These are phyloP conservation scores for Begonia peltatifolia DNA, from an alignment of 306 rosid species.

Conservation along the genomic window DNA sequence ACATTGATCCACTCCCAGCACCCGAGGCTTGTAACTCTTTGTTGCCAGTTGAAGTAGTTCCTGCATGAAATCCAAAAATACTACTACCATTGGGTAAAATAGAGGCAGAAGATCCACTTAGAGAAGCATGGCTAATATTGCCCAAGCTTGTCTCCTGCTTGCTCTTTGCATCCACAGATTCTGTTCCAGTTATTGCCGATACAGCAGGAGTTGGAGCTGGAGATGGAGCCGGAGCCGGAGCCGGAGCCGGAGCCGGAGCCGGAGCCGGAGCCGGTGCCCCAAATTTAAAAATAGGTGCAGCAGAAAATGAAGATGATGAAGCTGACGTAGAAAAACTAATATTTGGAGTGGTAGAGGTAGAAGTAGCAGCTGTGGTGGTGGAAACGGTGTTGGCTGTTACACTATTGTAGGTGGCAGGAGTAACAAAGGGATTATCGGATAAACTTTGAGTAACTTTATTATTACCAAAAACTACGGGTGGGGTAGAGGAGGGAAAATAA, in stretches of 20 bases:
- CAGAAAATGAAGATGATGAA: conserved; percentile 24
- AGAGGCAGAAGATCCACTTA: conserved; percentile 26
- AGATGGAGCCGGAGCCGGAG: background rate
- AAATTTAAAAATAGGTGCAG: conserved; percentile 32
- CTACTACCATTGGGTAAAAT: conserved; percentile 26
- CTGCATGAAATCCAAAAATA: conserved; percentile 38
- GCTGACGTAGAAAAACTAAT: conserved; percentile 12
- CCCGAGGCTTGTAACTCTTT: conserved; percentile 24
- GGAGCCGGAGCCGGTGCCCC: conserved; percentile 15
- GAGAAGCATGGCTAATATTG: conserved; percentile 22
- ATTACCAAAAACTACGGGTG: conserved; percentile 19
- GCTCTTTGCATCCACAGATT: conserved; percentile 20
- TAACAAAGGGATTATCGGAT: conserved; percentile 17
- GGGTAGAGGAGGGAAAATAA: conserved; percentile 11
- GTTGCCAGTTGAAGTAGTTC: conserved; percentile 25
- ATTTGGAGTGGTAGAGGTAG: conserved; percentile 13
- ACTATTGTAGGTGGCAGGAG: conserved; percentile 16
- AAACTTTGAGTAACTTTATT: conserved; percentile 28
- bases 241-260: conserved; percentile 13
- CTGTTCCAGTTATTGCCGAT: conserved; percentile 16
- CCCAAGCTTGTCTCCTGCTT: conserved; percentile 30
- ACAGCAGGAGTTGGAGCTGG: conserved; percentile 15
- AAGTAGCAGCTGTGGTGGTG: conserved; percentile 3
- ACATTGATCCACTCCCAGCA: conserved; percentile 17
- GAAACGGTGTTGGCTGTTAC: conserved; percentile 12